Evolutionary conservation across 805 yeast species (phyloP), one percentile per base, ranked within the genome.

Genomic region (Candida alai): DNA sequence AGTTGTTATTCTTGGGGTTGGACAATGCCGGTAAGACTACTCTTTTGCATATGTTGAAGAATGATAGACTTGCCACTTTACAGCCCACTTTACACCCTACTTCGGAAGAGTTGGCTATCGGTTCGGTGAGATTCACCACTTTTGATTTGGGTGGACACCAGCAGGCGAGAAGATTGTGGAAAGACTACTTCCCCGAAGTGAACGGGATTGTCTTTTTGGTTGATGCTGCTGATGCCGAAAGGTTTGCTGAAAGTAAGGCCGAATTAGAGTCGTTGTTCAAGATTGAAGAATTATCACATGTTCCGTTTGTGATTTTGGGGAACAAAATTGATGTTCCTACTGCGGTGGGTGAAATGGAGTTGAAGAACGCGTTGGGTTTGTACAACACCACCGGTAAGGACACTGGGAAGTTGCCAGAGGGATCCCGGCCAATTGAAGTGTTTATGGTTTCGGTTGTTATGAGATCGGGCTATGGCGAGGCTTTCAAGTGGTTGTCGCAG

Each of bases 61-160:
- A 93, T 58, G 99, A 93, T 65, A 81, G 99, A 67, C 76, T 93
- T 67, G 98, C 99, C 40, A 88, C 97, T 30, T 75, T 93, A 52
- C 96, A 88, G 63, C 98, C 98, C 51, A 93, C 99, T 19, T 78
- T 89, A 64, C 99, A 93, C 62, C 99, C 99, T 54, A 88, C 99
- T 13, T 87, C 96, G 17, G 99, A 93, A 65, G 99, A 93, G 61
- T 76, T 93, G 52, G 89, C 97, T 42, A 93, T 93, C 52, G 98
- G 97, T 49, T 83, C 84, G 49, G 94, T 90, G 43, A 82, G 90
- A 61, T 93, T 93, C 74, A 93, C 99, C 41, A 93, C 99, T 19
- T 93, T 93, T 53, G 99, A 93, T 62, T 74, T 93, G 50, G 99
- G 99, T 65, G 99, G 99, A 28, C 99, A 93, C 70, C 82, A 78